Base-by-base conservation (phyloP, 2,329 filamentous ascomycete species). In the Pseudocercospora cruenta region DNA sequence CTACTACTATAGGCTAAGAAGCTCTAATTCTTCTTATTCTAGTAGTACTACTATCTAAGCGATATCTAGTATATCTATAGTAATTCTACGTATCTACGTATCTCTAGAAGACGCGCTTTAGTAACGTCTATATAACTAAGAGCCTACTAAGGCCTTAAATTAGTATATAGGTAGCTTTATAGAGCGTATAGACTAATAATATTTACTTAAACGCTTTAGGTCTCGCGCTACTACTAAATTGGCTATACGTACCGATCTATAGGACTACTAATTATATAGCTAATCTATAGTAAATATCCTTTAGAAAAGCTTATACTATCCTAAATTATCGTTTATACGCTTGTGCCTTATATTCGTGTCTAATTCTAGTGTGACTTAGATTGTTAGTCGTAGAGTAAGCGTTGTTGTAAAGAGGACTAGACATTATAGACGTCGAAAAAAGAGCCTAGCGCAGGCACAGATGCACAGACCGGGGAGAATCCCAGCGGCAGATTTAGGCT, bases 391-490 rank as follows among this genome's bases (percentile, higher is more conserved):
- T 63, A n/a, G 51, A 31, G 36, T 43, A 53, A 51, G 16, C 26
- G 58, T 58, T 57, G 58, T 51, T 59, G 43, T 61, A 9, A 54
- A 49, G 36, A 55, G 31, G 43, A 60, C 26, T 31, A 55, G 63
- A 65, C 68, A 68, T 70, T 65, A 70, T 70, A 66, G 69, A 71
- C 60, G 45, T 55, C 51, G 45, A 55, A 19, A 28, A 70, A 67
- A 43, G n/a, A 69, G 68, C 47, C 66, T 70, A 71, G 69, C 59
- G 68, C 66, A 69, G 64, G 66, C 65, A 67, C 67, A 71, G 45
- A 67, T 60, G 64, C 67, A 36, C 8, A 59, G 28, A 43, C 60
- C 36, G 55, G 64, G 54, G 28, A 55, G n/a, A 22, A 33, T 36
- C 43, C 58, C 21, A 33, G 62, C 54, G 49, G 58, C 26, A 55